Conservation (phyloP, 1,139 yeast species). For the Suhomyces chickasaworum region DNA sequence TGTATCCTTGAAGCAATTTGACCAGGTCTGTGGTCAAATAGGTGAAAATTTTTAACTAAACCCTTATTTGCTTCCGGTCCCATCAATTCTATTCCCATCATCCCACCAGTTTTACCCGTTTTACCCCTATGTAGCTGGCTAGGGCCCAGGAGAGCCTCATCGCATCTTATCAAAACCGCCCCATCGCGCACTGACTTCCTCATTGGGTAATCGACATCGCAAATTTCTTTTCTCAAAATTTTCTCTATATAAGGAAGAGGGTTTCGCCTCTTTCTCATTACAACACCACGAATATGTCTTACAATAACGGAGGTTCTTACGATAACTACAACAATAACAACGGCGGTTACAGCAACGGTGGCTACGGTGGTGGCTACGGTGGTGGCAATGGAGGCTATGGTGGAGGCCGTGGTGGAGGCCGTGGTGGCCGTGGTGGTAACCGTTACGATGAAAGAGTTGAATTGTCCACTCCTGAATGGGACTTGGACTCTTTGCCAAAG, state of each 20-base stretch:
- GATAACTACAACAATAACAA: slow-evolving; percentile 22
- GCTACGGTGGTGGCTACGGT: slow-evolving; percentile 31
- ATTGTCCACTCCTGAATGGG: slow-evolving; percentile 77
- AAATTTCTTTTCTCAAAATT: slow-evolving; percentile 10
- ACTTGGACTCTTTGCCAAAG: slow-evolving; percentile 72
- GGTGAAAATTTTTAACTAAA: no score
- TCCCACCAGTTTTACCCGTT: no score
- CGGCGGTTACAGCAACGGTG: slow-evolving; percentile 31
- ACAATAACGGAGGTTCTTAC: slow-evolving; percentile 24
- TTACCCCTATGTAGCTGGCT: neutral
- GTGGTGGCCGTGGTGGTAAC: slow-evolving; percentile 28
- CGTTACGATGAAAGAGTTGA: slow-evolving; percentile 50
- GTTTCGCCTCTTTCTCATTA: slow-evolving; percentile 4
- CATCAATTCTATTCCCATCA: no score
- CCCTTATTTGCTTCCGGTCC: no score
- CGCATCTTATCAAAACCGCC: neutral
- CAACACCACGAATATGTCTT: slow-evolving; percentile 23
- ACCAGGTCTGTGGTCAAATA: no score
- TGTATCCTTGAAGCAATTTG: no score
- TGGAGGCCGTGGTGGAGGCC: slow-evolving; percentile 34
- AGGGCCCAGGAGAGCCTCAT: neutral
- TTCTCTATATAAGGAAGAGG: slow-evolving; percentile 6
- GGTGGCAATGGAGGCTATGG: slow-evolving; percentile 35
- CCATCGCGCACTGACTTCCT: slow-evolving; percentile 17
- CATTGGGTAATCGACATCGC: slow-evolving; percentile 21